Evolutionary conservation across 768 basidiomycete species (phyloP).

Genomic region (Suillus clintonianus): DNA sequence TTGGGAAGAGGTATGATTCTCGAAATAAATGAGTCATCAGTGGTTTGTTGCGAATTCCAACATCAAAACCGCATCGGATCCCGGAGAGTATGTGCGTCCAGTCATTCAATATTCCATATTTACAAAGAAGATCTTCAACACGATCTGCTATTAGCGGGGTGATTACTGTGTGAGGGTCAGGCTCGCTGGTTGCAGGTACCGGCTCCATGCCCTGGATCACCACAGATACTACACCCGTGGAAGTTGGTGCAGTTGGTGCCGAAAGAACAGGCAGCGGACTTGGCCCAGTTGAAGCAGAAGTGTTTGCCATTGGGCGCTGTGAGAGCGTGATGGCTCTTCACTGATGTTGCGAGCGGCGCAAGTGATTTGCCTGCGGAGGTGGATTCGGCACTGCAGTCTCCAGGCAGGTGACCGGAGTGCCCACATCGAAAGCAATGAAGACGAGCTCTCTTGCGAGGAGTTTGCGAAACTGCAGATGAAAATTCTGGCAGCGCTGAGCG

Average conservation of each 20-base stretch:
- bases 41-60: too few species aligned
- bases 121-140: background rate
- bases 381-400: background rate
- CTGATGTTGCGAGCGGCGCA: background rate
- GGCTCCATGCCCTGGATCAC: constrained; percentile 29
- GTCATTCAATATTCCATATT: background rate
- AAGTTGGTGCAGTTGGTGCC: constrained; percentile 17
- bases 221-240: constrained; percentile 37
- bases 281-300: constrained; percentile 32
- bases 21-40: too few species aligned
- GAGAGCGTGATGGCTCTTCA: constrained; percentile 19
- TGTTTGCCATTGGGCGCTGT: constrained; percentile 15
- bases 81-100: constrained; percentile 7
- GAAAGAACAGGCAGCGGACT: constrained; percentile 15
- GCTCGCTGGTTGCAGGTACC: background rate
- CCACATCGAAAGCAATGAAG: background rate
- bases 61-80: constrained; percentile 13
- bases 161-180: background rate
- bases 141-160: background rate
- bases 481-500: background rate
- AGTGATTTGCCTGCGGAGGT: background rate
- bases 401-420: background rate
- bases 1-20: constrained; percentile 35
- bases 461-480: background rate
- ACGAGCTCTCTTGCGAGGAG: background rate